A percentile compares a stretch with the other conserved stretches of the same genome.
Evolutionary conservation across 495 filamentous ascomycete species (phyloP).

Genomic region (Podospora didyma): DNA sequence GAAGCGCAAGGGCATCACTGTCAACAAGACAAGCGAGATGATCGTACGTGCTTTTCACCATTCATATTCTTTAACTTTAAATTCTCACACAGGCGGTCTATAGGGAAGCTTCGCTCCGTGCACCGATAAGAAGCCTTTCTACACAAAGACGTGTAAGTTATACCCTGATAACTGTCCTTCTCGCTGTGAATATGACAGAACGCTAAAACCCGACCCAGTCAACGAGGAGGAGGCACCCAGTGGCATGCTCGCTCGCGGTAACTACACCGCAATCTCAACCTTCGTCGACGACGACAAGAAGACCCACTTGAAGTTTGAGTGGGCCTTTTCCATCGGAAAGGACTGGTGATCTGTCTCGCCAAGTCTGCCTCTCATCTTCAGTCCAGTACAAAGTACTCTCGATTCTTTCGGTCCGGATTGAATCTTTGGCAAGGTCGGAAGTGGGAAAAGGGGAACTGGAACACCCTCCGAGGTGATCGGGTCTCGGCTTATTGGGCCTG

Average conservation of each 20-base stretch:
- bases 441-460: not conserved
- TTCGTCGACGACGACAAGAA: constrained; percentile 92
- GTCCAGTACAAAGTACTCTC: no score
- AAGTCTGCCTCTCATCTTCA: not conserved
- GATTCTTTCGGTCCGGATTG: no score
- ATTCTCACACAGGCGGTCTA: not conserved
- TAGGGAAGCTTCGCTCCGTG: constrained; percentile 85
- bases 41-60: constrained; percentile 56
- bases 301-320: constrained; percentile 82
- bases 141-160: constrained; percentile 85
- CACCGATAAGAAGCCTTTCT: constrained; percentile 74
- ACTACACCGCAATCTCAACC: constrained; percentile 78
- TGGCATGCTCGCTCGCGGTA: constrained; percentile 80
- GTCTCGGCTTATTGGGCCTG: no score
- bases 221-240: constrained; percentile 82
- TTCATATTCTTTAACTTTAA: not conserved
- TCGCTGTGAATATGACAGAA: no score
- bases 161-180: not conserved
- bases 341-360: constrained; percentile 62
- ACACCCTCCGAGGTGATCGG: no score
- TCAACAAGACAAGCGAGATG: constrained; percentile 95
- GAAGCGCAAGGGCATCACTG: constrained; percentile 76
- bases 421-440: not conserved
- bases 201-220: constrained; percentile 52
- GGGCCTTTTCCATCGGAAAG: constrained; percentile 92